phyloP scores from a whole-genome alignment of 2,329 filamentous ascomycete species.

The Cordyceps javanica region DNA sequence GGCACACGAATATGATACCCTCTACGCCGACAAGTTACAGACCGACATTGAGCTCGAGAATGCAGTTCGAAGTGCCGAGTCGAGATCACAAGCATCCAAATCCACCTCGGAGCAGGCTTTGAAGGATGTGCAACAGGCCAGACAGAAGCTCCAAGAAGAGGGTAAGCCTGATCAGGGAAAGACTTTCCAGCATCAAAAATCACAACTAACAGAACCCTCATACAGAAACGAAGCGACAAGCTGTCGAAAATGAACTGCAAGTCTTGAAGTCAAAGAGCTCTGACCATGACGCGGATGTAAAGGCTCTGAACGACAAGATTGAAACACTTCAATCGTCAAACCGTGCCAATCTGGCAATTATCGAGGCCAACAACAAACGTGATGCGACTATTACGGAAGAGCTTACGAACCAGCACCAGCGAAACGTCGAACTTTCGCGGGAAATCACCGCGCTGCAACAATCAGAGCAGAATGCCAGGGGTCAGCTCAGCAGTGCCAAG shows the following conservation, averaged over 20 bases:
- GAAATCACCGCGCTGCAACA: constrained; percentile 80
- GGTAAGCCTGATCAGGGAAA: constrained; percentile 46
- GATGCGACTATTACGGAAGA: constrained; percentile 84
- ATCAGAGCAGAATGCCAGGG: constrained; percentile 73
- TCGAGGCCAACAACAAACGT: constrained; percentile 82
- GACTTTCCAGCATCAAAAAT: not conserved
- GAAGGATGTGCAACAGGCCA: constrained; percentile 74
- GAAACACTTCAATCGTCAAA: constrained; percentile 85
- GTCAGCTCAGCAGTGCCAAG: constrained; percentile 71
- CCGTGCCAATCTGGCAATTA: constrained; percentile 78
- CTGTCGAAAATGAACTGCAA: constrained; percentile 76
- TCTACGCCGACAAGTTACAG: constrained; percentile 83
- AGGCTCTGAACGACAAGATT: constrained; percentile 75
- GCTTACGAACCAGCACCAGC: constrained; percentile 81
- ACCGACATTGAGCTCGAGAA: constrained; percentile 91
- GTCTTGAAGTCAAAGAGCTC: constrained; percentile 68
- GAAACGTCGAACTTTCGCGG: constrained; percentile 75
- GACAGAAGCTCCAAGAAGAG: constrained; percentile 74
- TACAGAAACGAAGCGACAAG: constrained; percentile 67
- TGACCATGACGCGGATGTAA: constrained; percentile 67
- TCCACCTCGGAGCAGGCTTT: constrained; percentile 74
- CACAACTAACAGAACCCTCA: constrained; percentile 15
- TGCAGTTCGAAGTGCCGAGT: constrained; percentile 75
- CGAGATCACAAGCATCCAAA: constrained; percentile 76
- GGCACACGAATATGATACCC: constrained; percentile 72